Percentiles rank a stretch among this genome's conserved stretches.
Conservation (phyloP, 176 grass and related monocot species). For the Ananas comosus region DNA sequence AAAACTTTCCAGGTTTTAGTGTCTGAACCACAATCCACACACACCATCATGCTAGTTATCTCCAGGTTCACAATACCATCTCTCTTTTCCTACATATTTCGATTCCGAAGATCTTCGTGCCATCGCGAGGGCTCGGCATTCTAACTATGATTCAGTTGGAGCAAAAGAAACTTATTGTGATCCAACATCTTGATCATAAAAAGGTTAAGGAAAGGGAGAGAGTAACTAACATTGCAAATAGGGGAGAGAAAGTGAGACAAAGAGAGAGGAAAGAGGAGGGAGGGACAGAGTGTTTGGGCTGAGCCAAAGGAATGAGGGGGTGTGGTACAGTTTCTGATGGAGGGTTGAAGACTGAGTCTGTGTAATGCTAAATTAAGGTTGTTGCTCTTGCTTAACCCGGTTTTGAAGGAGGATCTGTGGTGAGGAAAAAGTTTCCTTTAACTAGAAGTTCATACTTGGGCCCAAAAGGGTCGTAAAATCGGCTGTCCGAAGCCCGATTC, state of each 20-base stretch:
- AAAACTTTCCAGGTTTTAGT: background rate
- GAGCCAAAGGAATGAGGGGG: too few relatives aligned
- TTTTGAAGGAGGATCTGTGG: constrained; percentile 1
- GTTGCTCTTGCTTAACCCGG: background rate
- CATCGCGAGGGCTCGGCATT: too few relatives aligned
- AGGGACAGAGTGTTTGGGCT: background rate
- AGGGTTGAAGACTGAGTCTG: background rate
- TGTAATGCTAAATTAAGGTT: background rate
- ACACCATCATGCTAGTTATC: background rate
- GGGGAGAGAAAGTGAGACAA: background rate
- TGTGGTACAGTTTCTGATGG: too few relatives aligned
- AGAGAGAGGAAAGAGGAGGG: background rate
- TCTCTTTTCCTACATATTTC: background rate
- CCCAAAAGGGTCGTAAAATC: too few relatives aligned
- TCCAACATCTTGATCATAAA: background rate
- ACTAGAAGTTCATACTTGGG: too few relatives aligned
- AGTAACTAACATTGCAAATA: background rate
- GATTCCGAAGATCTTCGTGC: background rate
- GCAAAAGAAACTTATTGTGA: too few relatives aligned
- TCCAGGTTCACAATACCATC: background rate
- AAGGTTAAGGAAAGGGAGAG: background rate
- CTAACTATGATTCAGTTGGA: too few relatives aligned
- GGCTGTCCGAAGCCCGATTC: too few relatives aligned
- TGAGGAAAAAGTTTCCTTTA: background rate
- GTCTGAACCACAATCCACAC: background rate